Conservation (phyloP, 257 asterid species). For the Solanum corneliomulleri region DNA sequence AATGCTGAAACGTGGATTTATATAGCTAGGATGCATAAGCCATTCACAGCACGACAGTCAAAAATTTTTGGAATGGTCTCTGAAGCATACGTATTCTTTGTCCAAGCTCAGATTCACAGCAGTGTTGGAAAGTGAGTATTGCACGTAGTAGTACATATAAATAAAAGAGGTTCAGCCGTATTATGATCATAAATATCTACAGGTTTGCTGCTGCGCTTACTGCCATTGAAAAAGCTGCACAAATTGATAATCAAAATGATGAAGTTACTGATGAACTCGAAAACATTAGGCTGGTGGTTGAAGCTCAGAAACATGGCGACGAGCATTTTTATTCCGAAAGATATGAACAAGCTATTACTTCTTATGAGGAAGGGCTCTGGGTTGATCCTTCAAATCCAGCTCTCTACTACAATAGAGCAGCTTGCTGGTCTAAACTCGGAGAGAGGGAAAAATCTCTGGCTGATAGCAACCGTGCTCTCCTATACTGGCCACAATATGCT, state of each 20-base stretch:
- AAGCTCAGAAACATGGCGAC: slow-evolving; percentile 66
- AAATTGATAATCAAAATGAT: slow-evolving; percentile 29
- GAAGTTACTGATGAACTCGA: slow-evolving; percentile 34
- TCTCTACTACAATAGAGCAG: slow-evolving; percentile 72
- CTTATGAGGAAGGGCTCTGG: slow-evolving; percentile 59
- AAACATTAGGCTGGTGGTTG: slow-evolving; percentile 37
- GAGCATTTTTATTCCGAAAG: slow-evolving; percentile 51
- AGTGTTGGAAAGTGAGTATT: slow-evolving; percentile 47
- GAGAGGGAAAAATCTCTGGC: slow-evolving; percentile 54
- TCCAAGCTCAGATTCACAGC: slow-evolving; percentile 41
- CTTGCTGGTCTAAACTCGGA: slow-evolving; percentile 69
- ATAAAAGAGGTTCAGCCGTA: neutral
- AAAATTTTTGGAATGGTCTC: slow-evolving; percentile 48
- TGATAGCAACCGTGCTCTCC: slow-evolving; percentile 66
- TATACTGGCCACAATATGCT: slow-evolving; percentile 42
- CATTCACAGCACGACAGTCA: slow-evolving; percentile 9
- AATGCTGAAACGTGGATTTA: slow-evolving; percentile 31
- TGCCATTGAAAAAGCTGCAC: slow-evolving; percentile 44
- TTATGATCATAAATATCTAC: slow-evolving; percentile 7
- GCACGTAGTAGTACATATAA: neutral
- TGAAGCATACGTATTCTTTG: slow-evolving; percentile 48
- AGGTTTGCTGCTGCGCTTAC: slow-evolving; percentile 55
- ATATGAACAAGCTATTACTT: slow-evolving; percentile 58
- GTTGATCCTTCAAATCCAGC: slow-evolving; percentile 46
- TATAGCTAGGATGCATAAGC: slow-evolving; percentile 10